phyloP scores from a whole-genome alignment of 2,329 filamentous ascomycete species.

The Thielaviopsis punctulata region DNA sequence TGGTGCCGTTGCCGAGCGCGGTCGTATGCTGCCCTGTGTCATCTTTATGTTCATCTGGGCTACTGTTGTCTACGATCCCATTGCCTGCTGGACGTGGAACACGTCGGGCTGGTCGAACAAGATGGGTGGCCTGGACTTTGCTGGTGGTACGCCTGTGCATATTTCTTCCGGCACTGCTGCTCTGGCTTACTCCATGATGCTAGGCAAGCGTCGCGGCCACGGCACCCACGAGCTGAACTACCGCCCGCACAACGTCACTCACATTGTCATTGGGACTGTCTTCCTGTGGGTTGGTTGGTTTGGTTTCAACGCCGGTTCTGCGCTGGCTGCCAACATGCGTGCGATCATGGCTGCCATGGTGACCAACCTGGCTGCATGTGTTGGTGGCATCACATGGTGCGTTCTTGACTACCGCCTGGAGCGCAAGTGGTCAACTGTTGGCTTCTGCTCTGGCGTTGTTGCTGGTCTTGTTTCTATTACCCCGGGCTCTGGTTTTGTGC shows the following conservation, averaged over 20 bases:
- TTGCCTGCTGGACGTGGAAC: constrained; percentile 95
- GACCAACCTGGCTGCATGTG: constrained; percentile 69
- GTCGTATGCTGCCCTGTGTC: constrained; percentile 73
- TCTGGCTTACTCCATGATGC: constrained; percentile 78
- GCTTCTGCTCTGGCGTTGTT: constrained; percentile 82
- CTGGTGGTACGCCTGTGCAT: constrained; percentile 79
- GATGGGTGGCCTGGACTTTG: constrained; percentile 74
- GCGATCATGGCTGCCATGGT: constrained; percentile 76
- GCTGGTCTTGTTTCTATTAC: constrained; percentile 79
- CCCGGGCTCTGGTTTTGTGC: constrained; percentile 72
- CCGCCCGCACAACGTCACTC: constrained; percentile 80
- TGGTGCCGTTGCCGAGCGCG: constrained; percentile 72
- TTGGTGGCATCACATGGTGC: constrained; percentile 80
- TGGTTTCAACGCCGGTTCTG: constrained; percentile 81
- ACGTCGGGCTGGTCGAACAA: constrained; percentile 60
- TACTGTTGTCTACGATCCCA: constrained; percentile 78
- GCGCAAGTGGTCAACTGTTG: constrained; percentile 81
- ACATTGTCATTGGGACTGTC: constrained; percentile 81
- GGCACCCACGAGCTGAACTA: constrained; percentile 82
- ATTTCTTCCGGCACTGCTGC: constrained; percentile 71
- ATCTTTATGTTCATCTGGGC: constrained; percentile 91
- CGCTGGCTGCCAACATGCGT: constrained; percentile 63
- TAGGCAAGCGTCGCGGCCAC: constrained; percentile 71
- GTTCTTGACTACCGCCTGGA: constrained; percentile 77
- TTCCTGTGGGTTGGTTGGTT: constrained; percentile 96